phyloP scores from a whole-genome alignment of 2,329 filamentous ascomycete species.

The Colletotrichum acutatum region DNA sequence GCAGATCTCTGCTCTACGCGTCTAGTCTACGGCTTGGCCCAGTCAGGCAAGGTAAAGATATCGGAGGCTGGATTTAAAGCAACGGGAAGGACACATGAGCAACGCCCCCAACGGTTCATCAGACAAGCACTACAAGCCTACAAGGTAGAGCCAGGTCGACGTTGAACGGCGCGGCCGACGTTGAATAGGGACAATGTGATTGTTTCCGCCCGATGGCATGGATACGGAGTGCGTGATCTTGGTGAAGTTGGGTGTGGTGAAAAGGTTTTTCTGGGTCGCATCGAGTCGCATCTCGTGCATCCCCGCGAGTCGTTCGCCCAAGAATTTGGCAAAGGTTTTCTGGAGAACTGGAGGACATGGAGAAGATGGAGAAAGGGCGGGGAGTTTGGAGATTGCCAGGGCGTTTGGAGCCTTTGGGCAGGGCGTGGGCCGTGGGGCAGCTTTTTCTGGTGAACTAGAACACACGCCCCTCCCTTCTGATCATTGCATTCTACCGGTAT shows the following conservation, averaged over 20 bases:
- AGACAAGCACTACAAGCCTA: no score
- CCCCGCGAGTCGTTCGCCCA: constrained; percentile 21
- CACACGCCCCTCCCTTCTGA: not conserved
- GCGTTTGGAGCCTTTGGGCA: not conserved
- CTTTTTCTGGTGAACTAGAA: not conserved
- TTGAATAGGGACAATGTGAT: not conserved
- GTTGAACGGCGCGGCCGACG: constrained; percentile 7
- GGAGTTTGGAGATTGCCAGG: not conserved
- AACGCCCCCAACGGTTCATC: not conserved
- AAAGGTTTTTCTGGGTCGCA: constrained; percentile 1
- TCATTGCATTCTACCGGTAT: not conserved
- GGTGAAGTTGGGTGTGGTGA: not conserved
- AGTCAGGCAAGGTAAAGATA: not conserved
- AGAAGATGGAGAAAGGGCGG: constrained; percentile 9
- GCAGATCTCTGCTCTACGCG: not conserved
- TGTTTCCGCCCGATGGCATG: not conserved
- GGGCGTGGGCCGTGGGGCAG: not conserved
- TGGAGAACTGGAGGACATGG: constrained; percentile 17
- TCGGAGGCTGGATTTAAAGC: not conserved
- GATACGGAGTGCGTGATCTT: not conserved
- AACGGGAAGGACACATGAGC: constrained; percentile 11
- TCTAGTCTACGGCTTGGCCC: not conserved
- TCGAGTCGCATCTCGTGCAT: not conserved
- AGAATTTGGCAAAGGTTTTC: constrained; percentile 25
- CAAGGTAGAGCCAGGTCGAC: not conserved